Conservation (phyloP, 202 grass and related monocot genomes). For the Panicum hallii region DNA sequence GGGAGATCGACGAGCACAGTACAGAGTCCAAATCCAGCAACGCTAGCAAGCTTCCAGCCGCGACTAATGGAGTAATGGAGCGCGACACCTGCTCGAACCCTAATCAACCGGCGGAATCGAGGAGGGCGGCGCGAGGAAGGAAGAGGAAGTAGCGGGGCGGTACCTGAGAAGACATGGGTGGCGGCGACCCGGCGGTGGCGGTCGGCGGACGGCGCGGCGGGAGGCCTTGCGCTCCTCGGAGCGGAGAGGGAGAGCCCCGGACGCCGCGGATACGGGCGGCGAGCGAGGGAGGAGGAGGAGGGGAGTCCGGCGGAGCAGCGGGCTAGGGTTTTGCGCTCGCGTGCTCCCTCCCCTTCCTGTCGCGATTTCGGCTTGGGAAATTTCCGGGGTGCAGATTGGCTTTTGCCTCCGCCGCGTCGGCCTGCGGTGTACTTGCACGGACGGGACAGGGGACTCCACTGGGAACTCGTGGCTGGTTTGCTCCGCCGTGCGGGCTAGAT, state of each 20-base stretch:
- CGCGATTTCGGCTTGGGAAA: background rate
- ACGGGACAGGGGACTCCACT: background rate
- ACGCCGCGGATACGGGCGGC: background rate
- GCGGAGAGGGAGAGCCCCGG: background rate
- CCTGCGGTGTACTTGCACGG: background rate
- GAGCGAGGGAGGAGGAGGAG: background rate
- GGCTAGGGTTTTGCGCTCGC: conserved; percentile 47
- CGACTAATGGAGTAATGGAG: background rate
- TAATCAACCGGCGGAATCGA: conserved; percentile 15
- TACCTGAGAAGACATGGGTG: conserved; percentile 65
- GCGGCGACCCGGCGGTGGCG: background rate
- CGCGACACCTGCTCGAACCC: background rate
- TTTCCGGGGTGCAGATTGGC: background rate
- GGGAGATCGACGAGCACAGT: background rate
- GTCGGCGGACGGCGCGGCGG: background rate
- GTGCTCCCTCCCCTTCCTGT: background rate
- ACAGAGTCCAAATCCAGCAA: background rate
- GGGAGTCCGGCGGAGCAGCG: conserved; percentile 34
- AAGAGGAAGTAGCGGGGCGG: background rate
- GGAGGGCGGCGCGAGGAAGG: background rate
- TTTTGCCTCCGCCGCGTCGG: conserved; percentile 1
- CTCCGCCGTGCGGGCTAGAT: background rate
- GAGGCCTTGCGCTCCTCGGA: background rate
- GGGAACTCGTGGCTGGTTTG: background rate
- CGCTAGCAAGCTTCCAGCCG: background rate